Evolutionary conservation across 441 rosid species (phyloP), one percentile per base, ranked within the genome.

Genomic region (Populus tomentosa): DNA sequence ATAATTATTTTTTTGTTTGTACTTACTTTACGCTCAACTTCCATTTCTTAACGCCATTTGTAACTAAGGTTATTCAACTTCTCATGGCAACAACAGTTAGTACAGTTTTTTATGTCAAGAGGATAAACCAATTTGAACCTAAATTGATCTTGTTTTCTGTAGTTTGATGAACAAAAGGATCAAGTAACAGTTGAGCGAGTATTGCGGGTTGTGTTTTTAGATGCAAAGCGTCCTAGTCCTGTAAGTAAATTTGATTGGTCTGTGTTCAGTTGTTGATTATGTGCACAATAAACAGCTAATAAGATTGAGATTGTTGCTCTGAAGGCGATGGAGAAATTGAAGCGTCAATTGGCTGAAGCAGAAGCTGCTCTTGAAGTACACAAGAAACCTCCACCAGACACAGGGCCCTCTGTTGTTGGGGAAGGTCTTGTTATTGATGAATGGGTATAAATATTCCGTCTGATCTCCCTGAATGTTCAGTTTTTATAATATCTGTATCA

Each of bases 391-490:
- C 86, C 81, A 18, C 81, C 89, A 67, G 91, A 84, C 42, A 69
- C 87, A 5, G 83, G 87, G 14, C 80, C 88, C 0, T 70, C 82
- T 5, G 79, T 86, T 21, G 84, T 85, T 65, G 89, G 90, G 67
- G 93, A 88, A 89, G 95, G 93, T 73, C 91, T 91, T 13, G 95
- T 89, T 24, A 87, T 89, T 74, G 92, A 91, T 80, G 92, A 89
- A 88, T 91, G 95, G 93, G 94, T 90, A 79, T 16, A 70, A 23
- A 7, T 66, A 35, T 77, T 35, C 11, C 63, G 32, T n/a, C 10
- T 6, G 61, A 65, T 26, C 16, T n/a, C 9, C 1, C 7, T 32
- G 6, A 20, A 11, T 1, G 4, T 21, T 38, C 26, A 84, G 10
- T 11, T 64, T 23, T 63, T 20, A 13, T 69, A 11, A 20, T 7